phyloP scores from a whole-genome alignment of 2,329 filamentous ascomycete genomes.

The Tolypocladium pustulatum region DNA sequence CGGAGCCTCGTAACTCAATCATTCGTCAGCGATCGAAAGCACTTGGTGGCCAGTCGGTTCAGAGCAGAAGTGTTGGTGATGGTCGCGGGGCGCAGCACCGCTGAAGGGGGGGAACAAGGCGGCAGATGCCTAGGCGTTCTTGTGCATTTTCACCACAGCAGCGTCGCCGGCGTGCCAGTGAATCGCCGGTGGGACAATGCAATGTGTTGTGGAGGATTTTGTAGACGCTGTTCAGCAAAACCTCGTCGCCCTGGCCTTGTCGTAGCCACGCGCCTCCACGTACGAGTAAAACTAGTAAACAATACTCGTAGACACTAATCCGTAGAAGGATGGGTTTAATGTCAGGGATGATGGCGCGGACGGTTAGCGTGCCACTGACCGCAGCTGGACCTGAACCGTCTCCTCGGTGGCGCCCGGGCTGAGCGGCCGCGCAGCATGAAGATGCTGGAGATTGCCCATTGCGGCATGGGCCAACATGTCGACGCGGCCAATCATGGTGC shows the following conservation, averaged over 20 bases:
- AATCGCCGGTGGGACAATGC: neutral
- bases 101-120: neutral
- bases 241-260: neutral
- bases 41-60: neutral
- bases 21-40: neutral
- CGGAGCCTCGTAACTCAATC: neutral
- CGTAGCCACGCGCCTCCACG: neutral
- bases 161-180: neutral
- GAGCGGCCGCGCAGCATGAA: neutral
- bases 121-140: neutral
- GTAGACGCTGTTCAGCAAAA: neutral
- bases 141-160: neutral
- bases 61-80: neutral
- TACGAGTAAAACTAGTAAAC: no score
- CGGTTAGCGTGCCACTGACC: neutral
- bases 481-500: neutral
- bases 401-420: neutral
- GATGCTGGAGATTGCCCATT: neutral
- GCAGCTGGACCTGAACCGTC: neutral
- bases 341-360: neutral
- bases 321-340: neutral
- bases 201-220: neutral
- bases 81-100: neutral
- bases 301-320: neutral
- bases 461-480: neutral